These are phyloP conservation scores for Pleoardoris graminearum DNA, from an alignment of 2,329 filamentous ascomycete genomes.

Conservation along the genomic window DNA sequence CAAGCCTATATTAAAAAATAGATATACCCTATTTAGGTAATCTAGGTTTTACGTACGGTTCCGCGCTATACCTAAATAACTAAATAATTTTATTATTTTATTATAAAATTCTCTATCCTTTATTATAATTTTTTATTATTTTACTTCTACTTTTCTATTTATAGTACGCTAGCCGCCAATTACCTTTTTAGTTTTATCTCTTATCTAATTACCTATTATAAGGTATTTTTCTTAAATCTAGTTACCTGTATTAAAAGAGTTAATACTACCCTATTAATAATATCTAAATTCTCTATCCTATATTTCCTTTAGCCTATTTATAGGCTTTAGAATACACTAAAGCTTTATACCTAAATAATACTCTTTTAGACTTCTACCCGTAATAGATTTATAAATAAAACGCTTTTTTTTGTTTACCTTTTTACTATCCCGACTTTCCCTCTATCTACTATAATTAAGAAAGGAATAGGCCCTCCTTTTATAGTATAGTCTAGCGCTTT, in stretches of 20 bases:
- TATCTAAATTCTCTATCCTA: background rate
- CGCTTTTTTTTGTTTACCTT: background rate
- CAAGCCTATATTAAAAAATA: background rate
- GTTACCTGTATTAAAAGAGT: background rate
- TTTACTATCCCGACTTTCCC: background rate
- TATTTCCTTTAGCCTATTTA: background rate
- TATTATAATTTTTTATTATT: constrained; percentile 15
- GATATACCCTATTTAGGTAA: background rate
- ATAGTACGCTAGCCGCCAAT: background rate
- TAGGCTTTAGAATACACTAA: background rate
- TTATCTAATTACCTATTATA: constrained; percentile 3
- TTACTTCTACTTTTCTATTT: constrained; percentile 12
- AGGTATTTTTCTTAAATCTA: constrained; percentile 15
- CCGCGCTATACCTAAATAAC: constrained; percentile 12
- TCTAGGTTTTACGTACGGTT: constrained; percentile 9
- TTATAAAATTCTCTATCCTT: constrained; percentile 14
- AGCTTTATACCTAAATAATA: background rate
- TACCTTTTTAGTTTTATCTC: background rate
- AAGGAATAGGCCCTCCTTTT: background rate
- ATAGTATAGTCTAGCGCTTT: background rate
- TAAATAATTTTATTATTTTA: constrained; percentile 11
- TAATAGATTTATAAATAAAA: background rate
- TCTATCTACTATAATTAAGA: background rate
- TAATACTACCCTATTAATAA: background rate
- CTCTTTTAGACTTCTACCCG: background rate